Conservation (phyloP, 805 yeast genomes). For the Candida sonorensis region DNA sequence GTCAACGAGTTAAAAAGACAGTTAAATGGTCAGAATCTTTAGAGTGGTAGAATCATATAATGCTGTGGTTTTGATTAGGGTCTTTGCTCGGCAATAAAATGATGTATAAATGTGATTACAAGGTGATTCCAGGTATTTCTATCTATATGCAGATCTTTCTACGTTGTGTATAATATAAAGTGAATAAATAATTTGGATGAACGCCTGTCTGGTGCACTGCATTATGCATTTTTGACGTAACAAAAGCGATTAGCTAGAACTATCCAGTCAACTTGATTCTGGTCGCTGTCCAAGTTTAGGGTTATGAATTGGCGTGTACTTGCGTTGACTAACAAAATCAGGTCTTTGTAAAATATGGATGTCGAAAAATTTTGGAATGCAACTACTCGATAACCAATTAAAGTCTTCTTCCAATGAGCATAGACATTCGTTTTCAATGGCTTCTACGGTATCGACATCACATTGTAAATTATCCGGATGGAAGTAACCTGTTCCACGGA, state of each 20-base stretch:
- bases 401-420: conserved; percentile 44
- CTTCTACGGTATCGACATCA: conserved; percentile 42
- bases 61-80: not conserved
- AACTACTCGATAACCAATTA: conserved; percentile 44
- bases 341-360: conserved; percentile 26
- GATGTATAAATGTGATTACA: no score
- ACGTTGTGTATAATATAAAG: no score
- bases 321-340: conserved; percentile 16
- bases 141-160: no score
- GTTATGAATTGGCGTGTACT: conserved; percentile 24
- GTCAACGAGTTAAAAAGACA: not conserved
- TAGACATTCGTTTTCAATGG: conserved; percentile 41
- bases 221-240: no score
- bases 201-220: no score
- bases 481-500: conserved; percentile 46
- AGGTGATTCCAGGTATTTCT: no score
- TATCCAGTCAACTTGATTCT: no score
- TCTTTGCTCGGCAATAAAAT: no score
- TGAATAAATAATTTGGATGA: no score
- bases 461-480: conserved; percentile 55
- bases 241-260: no score
- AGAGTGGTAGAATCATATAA: conserved; percentile 1
- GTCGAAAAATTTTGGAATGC: conserved; percentile 40
- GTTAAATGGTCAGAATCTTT: not conserved
- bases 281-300: conserved; percentile 10